Evolutionary conservation across 2,329 filamentous ascomycete genomes (phyloP).

Genomic region (Aureobasidium sp.): DNA sequence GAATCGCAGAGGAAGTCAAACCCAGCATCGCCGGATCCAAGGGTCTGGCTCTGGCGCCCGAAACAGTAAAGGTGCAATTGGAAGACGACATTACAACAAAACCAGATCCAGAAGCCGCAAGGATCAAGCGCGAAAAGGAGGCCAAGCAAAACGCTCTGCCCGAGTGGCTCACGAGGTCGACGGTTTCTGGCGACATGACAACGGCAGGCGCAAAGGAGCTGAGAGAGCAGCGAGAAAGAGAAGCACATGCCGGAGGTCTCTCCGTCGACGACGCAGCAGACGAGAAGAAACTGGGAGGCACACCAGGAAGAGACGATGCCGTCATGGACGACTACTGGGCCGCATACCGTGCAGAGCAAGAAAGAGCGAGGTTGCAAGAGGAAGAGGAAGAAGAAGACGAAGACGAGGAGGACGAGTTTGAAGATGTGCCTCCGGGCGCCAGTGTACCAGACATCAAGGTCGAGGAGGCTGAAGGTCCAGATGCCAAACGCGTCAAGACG

Average conservation of each 20-base stretch:
- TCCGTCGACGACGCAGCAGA: conserved; percentile 39
- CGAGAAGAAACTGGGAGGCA: conserved; percentile 42
- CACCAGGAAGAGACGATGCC: conserved; percentile 35
- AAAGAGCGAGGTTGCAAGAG: conserved; percentile 27
- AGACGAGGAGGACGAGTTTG: conserved; percentile 44
- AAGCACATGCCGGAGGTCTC: conserved; percentile 22
- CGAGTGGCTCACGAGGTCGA: conserved; percentile 29
- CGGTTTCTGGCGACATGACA: conserved; percentile 39
- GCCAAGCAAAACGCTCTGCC: conserved; percentile 29
- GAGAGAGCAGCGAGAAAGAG: conserved; percentile 32
- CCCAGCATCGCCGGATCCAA: conserved; percentile 26
- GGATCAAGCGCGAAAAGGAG: conserved; percentile 19
- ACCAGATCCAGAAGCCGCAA: conserved; percentile 19
- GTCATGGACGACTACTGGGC: conserved; percentile 61
- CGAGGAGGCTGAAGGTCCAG: conserved; percentile 37
- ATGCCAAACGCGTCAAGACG: conserved; percentile 54
- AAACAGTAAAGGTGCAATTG: conserved; percentile 27
- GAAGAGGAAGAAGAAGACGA: conserved; percentile 41
- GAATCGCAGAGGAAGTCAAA: conserved; percentile 26
- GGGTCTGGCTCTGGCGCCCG: conserved; percentile 27
- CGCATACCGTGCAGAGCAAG: conserved; percentile 55
- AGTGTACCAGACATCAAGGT: conserved; percentile 18
- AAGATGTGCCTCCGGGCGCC: conserved; percentile 36
- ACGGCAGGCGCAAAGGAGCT: conserved; percentile 28
- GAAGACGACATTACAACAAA: conserved; percentile 27